Base-by-base conservation (phyloP, 768 basidiomycete species). In the Auricularia sp. region DNA sequence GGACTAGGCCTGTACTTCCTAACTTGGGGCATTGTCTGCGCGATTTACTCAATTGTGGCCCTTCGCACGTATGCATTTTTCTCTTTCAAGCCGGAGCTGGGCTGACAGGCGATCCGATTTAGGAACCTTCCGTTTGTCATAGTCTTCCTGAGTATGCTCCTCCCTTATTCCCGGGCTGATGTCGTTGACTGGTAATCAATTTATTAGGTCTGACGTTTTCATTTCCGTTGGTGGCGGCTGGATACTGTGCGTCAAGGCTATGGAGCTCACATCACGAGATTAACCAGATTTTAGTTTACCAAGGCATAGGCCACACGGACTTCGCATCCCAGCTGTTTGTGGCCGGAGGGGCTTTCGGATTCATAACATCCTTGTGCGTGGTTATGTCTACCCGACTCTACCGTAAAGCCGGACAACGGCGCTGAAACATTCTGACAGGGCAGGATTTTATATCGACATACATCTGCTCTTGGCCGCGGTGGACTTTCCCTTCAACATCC, bases 1-100 rank as follows among this genome's bases (percentile, higher is more conserved):
- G 66, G 66, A 21, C 39, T 66, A 18, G 66, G 63, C 16, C 29
- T 66, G 14, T 66, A 66, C 63, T 66, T 66, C 54, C 33, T 64
- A 3, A 54, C 44, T 3, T 66, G 66, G 66, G 51, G 62, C 14
- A 16, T 66, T 6, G 35, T 66, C 13, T 63, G 66, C 33, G 18
- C 59, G 29, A 35, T 66, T 18, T 66, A 66, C 21, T 35, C 58
- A 14, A n/a, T 66, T 24, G 66, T 62, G 29, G 63, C 66, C 47
- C 37, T 61, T 24, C 62, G 66, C 33, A 66, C 63, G 66, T 66
- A n/a, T n/a, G 66, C 51, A 54, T 16, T n/a, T 3, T 56, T 35
- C 29, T 33, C 59, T 11, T 24, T 59, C 29, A 1, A 29, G 39
- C 42, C 29, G n/a, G 3, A 63, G 29, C 24, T 44, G 33, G 47